phyloP scores from a whole-genome alignment of 2,329 filamentous ascomycete species.

The Graphium sp. region DNA sequence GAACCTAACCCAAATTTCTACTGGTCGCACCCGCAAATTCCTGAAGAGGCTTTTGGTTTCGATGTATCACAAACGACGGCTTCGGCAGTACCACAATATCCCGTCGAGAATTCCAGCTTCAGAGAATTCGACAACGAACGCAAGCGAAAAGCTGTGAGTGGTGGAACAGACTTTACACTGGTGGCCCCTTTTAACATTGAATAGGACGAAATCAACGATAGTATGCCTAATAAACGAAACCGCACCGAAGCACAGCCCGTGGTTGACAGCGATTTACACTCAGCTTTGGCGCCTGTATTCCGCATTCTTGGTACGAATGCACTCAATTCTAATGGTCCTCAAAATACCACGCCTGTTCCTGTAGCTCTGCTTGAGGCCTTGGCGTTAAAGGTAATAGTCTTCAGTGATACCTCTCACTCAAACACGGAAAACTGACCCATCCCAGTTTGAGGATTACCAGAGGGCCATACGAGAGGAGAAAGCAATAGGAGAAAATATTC shows the following conservation, averaged over 20 bases:
- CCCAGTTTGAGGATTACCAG: slow-evolving; percentile 2
- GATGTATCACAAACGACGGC: too few species aligned
- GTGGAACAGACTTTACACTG: too few species aligned
- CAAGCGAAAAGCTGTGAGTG: too few species aligned
- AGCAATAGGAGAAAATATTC: slow-evolving; percentile 17
- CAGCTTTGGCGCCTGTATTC: slow-evolving; percentile 1
- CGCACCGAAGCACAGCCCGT: neutral
- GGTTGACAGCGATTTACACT: slow-evolving; percentile 1
- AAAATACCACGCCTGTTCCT: slow-evolving; percentile 7
- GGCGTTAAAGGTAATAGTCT: slow-evolving; percentile 5
- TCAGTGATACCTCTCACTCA: neutral
- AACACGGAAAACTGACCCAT: neutral
- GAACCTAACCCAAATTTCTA: slow-evolving; percentile 18
- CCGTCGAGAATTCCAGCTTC: too few species aligned
- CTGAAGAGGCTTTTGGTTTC: too few species aligned
- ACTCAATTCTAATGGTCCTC: neutral
- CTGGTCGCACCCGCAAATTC: slow-evolving; percentile 30
- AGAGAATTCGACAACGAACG: too few species aligned
- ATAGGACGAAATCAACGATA: slow-evolving; percentile 2
- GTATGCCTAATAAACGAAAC: slow-evolving; percentile 1
- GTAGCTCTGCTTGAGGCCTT: slow-evolving; percentile 4
- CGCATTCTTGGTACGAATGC: slow-evolving; percentile 2
- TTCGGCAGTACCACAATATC: too few species aligned
- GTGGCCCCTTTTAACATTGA: too few species aligned
- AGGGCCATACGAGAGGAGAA: slow-evolving; percentile 7